Evolutionary conservation across 768 basidiomycete species (phyloP).

Genomic region (Agaricus blazei): DNA sequence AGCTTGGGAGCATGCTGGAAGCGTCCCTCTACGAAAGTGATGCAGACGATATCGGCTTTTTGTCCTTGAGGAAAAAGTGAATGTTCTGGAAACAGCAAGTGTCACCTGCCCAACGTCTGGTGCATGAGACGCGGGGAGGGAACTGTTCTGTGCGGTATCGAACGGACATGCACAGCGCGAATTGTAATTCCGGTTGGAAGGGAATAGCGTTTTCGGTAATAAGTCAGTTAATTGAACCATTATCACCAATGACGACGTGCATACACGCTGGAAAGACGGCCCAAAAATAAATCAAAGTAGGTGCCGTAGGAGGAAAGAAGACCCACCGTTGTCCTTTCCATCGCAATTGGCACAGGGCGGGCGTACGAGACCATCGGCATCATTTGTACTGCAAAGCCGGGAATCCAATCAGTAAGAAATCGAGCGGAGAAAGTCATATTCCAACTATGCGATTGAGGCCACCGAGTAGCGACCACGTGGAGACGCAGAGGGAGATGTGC

Average conservation of each 20-base stretch:
- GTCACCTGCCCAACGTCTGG: constrained; percentile 83
- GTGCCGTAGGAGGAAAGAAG: not conserved
- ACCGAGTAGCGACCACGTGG: constrained; percentile 5
- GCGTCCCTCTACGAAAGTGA: constrained; percentile 65
- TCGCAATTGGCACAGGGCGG: constrained; percentile 23
- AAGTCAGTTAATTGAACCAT: constrained; percentile 7
- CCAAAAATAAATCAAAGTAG: constrained; percentile 7
- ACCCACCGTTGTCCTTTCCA: constrained; percentile 9
- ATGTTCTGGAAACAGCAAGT: constrained; percentile 87
- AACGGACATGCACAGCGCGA: constrained; percentile 81
- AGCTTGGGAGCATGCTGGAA: constrained; percentile 53
- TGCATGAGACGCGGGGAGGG: constrained; percentile 80
- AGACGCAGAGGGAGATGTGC: too few species aligned
- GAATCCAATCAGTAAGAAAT: constrained; percentile 4
- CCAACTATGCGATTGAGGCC: not conserved
- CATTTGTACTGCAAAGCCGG: constrained; percentile 32
- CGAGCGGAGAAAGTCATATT: not conserved
- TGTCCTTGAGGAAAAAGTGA: constrained; percentile 68
- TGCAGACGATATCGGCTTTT: constrained; percentile 52
- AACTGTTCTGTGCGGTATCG: constrained; percentile 68
- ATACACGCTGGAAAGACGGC: constrained; percentile 9
- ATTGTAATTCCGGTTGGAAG: constrained; percentile 65
- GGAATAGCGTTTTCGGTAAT: constrained; percentile 10
- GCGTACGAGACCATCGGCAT: constrained; percentile 42
- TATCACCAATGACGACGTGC: constrained; percentile 10